Base-by-base conservation (phyloP, 495 filamentous ascomycete genomes). In the Penicillium alfredii region DNA sequence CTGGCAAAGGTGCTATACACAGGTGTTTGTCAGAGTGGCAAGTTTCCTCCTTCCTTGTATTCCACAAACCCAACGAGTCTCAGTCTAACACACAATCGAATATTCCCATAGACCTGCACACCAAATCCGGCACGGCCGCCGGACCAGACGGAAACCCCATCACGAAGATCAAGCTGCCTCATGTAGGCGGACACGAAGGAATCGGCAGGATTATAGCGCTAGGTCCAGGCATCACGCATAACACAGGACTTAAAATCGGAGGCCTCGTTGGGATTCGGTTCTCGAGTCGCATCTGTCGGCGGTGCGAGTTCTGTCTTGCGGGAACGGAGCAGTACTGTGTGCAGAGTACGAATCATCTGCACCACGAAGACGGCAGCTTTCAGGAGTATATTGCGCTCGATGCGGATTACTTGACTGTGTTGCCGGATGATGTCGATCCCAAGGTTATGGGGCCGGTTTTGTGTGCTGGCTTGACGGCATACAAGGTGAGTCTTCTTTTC, bases 161-260 rank as follows among this genome's bases (percentile, higher is more conserved):
- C 11, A 65, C 61, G 1, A 56, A 63, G 5, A 64, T 70, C 44
- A 73, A 73, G 25, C 49, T 71, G 2, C 71, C 68, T 0, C 67
- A 74, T 28, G 49, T 73, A 14, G 69, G 68, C 9, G 68, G 68
- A 5, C 69, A 74, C 40, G 66, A 74, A 47, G 71, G 71, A 8
- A 51, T 73, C 12, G 69, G 67, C 0, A 56, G 56, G 1, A 65
- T 72, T 12, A 43, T 73, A 4, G 52, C 55, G 0, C 44, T 73
- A 6, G 68, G 71, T 3, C 53, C 64, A 6, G 49, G 44, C 22
- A 53, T 53, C 29, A 37, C 38, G 17, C 42, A 63, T 27, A 20
- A 46, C 11, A 22, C 45, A 16, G 48, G 53, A 2, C 43, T 71
- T 6, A 58, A 60, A 20, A 12, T 73, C 1, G 69, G 69, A 12